Evolutionary conservation across 1,284 basidiomycete genomes (phyloP), one percentile per base, ranked within the genome.

Genomic region (Thelephora terrestris): DNA sequence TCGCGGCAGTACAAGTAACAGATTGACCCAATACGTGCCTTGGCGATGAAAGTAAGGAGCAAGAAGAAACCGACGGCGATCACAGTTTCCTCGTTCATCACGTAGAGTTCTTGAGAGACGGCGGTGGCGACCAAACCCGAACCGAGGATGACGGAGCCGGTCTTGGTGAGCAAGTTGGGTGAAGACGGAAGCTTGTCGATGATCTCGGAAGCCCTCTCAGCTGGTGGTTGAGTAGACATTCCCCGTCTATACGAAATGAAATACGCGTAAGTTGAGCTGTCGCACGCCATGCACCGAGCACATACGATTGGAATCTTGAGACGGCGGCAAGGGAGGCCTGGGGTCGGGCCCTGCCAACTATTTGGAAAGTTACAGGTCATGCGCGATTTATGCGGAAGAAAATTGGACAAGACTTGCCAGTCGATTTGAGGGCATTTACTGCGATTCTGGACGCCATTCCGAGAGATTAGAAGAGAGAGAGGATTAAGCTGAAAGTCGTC

Each of bases 31-130:
- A 79, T n/a, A 67, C 76, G 53, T 62, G 85, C 85, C 74, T 85
- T 85, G 61, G 81, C 91, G 60, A 98, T 78, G 67, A 86, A 88
- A 25, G 81, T 78, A 58, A 95, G 82, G 64, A 98, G 81, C 61
- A 96, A 85, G 58, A 90, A 75, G 60, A 89, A 91, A 46, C 89
- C 94, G 47, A 85, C 73, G 37, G 84, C 76, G 36, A 93, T 75
- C 52, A 94, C 81, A 32, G 87, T 84, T 75, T 96, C 93, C 71
- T 97, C 94, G 69, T 97, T 97, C 62, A 95, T 81, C 52, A 99
- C 95, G 67, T 97, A 98, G 50, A 98, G 81, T 73, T 99, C 95
- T 67, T 93, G 89, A 36, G 92, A 96, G 71, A 98, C 94, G 63
- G 93, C 94, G 18, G 92, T 81, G 24, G 94, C 95, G 52, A 86